These are phyloP conservation scores for Ophiostoma sp. DNA, from an alignment of 2,329 filamentous ascomycete species.

Conservation along the genomic window DNA sequence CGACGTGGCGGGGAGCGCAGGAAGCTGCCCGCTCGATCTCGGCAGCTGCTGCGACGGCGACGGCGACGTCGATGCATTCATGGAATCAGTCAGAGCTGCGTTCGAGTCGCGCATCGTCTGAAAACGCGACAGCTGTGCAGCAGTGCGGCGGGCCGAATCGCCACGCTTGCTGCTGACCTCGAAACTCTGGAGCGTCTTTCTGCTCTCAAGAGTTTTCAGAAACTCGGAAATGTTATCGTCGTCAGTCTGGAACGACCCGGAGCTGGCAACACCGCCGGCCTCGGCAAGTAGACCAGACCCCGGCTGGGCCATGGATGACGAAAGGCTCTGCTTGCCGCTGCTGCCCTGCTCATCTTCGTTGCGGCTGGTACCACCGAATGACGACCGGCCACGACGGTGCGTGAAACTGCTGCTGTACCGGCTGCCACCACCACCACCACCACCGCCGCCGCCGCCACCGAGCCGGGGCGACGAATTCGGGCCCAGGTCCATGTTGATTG, in stretches of 20 bases:
- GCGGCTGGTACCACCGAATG: slow-evolving; percentile 66
- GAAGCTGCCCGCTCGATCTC: slow-evolving; percentile 27
- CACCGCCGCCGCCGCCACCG: slow-evolving; percentile 29
- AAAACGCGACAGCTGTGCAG: slow-evolving; percentile 76
- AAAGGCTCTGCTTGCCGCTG: slow-evolving; percentile 72
- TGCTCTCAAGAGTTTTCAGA: slow-evolving; percentile 78
- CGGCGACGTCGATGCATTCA: slow-evolving; percentile 82
- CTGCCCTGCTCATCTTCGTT: slow-evolving; percentile 68
- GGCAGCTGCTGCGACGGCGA: slow-evolving; percentile 58
- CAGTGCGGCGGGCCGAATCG: slow-evolving; percentile 66
- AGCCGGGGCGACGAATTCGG: slow-evolving; percentile 70
- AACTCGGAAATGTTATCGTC: slow-evolving; percentile 94
- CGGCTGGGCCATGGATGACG: slow-evolving; percentile 64
- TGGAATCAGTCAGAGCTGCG: slow-evolving; percentile 81
- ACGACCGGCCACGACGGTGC: slow-evolving; percentile 72
- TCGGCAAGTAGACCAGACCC: slow-evolving; percentile 76
- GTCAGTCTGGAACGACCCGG: slow-evolving; percentile 66
- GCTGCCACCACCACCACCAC: slow-evolving; percentile 55
- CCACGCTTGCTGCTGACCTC: slow-evolving; percentile 63
- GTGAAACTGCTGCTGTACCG: slow-evolving; percentile 93
- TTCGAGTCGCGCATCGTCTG: slow-evolving; percentile 87
- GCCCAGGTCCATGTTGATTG: slow-evolving; percentile 46
- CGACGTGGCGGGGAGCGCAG: slow-evolving; percentile 35
- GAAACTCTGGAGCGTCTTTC: slow-evolving; percentile 80
- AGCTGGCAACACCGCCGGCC: slow-evolving; percentile 52